phyloP scores from a whole-genome alignment of 2,329 filamentous ascomycete species.

The Fusarium compactum region DNA sequence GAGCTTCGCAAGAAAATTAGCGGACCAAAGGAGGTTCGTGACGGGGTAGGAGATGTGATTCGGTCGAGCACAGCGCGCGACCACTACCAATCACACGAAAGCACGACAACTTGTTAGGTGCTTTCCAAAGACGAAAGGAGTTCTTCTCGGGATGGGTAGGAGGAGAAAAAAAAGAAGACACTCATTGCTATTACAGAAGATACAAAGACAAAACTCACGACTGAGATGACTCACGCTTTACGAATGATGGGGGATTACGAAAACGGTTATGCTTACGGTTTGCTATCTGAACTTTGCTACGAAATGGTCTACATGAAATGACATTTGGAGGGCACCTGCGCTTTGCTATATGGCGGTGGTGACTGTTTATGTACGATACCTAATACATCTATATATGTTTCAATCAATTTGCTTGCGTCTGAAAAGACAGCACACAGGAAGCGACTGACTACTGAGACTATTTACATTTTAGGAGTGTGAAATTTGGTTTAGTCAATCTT shows the following conservation, averaged over 20 bases:
- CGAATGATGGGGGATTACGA: conserved; percentile 37
- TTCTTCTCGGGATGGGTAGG: conserved; percentile 1
- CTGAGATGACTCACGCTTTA: conserved; percentile 46
- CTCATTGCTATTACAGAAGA: conserved; percentile 3
- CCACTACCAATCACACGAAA: conserved; percentile 27
- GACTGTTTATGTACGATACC: conserved; percentile 40
- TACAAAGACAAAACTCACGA: conserved; percentile 42
- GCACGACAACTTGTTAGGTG: conserved; percentile 9
- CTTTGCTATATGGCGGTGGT: conserved; percentile 23
- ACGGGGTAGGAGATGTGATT: conserved; percentile 69
- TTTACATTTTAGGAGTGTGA: neutral
- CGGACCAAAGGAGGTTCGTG: conserved; percentile 67
- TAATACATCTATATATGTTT: conserved; percentile 18
- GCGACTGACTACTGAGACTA: neutral
- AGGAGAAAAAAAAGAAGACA: conserved; percentile 4
- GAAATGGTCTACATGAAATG: conserved; percentile 20
- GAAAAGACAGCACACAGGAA: conserved; percentile 16
- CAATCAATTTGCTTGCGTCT: conserved; percentile 24
- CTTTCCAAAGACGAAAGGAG: neutral
- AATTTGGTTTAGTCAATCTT: neutral
- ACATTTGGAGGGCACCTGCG: conserved; percentile 31
- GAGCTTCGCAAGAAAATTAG: conserved; percentile 72
- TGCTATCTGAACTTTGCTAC: conserved; percentile 36
- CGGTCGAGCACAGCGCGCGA: conserved; percentile 52
- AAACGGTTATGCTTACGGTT: conserved; percentile 32